Evolutionary conservation across 148 eudicot genomes (phyloP).

Genomic region (Rhododendron mucronatum): DNA sequence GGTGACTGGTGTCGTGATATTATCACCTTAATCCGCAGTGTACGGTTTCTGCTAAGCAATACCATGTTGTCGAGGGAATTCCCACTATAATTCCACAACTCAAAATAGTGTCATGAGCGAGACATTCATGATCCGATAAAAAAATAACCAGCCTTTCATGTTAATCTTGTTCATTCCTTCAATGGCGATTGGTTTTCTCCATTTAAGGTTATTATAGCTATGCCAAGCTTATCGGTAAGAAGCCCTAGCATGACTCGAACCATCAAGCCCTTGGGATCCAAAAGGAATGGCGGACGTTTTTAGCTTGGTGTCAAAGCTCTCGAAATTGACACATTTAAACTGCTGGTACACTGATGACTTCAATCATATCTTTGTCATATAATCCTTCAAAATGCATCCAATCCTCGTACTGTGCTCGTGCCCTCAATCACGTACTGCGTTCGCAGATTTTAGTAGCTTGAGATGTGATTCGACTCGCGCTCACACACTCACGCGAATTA

Average conservation of each 20-base stretch:
- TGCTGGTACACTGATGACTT: not conserved
- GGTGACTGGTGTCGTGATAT: not conserved
- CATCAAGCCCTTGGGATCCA: not conserved
- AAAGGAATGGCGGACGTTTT: not conserved
- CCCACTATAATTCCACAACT: not conserved
- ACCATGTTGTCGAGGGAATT: not conserved
- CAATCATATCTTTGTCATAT: not conserved
- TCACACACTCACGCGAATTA: not conserved
- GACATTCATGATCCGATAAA: not conserved
- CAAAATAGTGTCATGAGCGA: not conserved
- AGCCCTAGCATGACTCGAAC: not conserved
- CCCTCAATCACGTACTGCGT: not conserved
- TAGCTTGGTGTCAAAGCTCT: not conserved
- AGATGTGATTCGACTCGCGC: not conserved
- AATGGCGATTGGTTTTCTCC: not conserved
- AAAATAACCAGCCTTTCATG: not conserved
- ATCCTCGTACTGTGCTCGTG: not conserved
- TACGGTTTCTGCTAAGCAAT: not conserved
- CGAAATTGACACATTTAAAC: not conserved
- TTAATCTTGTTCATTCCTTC: not conserved
- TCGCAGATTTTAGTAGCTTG: not conserved
- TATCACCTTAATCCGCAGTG: not conserved
- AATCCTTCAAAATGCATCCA: not conserved
- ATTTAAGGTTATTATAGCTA: not conserved
- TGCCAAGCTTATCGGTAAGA: not conserved